phyloP scores from a whole-genome alignment of 139 green algal genomes.

The Coelastrella sp. region DNA sequence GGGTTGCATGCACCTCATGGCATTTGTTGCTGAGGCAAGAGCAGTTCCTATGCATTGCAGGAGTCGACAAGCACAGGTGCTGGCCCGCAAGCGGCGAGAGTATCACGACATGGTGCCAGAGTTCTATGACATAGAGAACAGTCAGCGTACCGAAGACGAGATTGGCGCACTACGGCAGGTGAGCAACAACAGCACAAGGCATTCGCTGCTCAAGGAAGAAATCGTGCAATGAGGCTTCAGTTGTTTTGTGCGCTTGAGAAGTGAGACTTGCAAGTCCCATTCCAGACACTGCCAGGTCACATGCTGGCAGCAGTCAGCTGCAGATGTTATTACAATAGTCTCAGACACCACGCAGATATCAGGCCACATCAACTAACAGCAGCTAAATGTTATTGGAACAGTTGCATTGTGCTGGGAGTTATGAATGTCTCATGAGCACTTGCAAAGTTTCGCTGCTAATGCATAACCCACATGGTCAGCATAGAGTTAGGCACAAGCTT shows the following conservation, averaged over 20 bases:
- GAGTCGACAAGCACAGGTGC: constrained; percentile 69
- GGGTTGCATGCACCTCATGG: no score
- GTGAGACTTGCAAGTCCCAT: no score
- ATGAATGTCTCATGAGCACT: background rate
- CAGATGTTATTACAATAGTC: no score
- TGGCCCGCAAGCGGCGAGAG: constrained; percentile 88
- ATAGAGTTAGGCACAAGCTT: no score
- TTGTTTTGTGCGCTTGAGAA: background rate
- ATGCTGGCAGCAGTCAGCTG: no score
- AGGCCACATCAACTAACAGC: no score
- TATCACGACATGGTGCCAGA: constrained; percentile 89
- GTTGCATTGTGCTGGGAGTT: background rate
- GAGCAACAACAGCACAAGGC: background rate
- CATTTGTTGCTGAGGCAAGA: no score
- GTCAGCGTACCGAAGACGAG: constrained; percentile 87
- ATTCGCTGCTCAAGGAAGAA: no score
- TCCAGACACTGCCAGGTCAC: no score
- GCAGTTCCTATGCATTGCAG: constrained; percentile 44
- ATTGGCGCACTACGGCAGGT: constrained; percentile 86
- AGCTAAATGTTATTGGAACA: no score
- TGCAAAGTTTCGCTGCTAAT: background rate
- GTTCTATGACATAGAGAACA: constrained; percentile 87
- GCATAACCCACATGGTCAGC: no score
- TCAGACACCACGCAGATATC: no score
- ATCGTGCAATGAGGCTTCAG: background rate